These are phyloP conservation scores for Alopecurus myosuroides DNA, from an alignment of 176 grass and related monocot species.

Conservation along the genomic window DNA sequence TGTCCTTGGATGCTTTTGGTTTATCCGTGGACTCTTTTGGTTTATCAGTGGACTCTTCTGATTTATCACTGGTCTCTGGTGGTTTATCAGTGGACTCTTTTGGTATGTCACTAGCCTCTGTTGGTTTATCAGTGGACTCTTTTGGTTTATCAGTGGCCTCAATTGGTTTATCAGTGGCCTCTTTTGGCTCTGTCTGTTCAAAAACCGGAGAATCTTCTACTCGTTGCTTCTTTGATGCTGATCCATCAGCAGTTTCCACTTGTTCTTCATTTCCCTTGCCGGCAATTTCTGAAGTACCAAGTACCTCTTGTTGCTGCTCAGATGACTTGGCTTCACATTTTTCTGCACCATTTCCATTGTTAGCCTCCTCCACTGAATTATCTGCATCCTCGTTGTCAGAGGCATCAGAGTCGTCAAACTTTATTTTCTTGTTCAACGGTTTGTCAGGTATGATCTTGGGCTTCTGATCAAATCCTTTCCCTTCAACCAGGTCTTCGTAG, in stretches of 20 bases:
- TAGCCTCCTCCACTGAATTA: constrained; percentile 29
- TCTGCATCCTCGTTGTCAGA: constrained; percentile 56
- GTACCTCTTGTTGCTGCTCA: constrained; percentile 26
- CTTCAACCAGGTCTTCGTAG: constrained; percentile 67
- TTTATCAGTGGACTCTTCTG: constrained; percentile 6
- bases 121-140: constrained; percentile 4
- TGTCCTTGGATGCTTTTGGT: neutral
- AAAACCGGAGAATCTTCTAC: constrained; percentile 27
- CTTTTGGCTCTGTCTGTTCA: constrained; percentile 5
- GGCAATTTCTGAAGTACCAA: neutral
- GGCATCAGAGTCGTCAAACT: constrained; percentile 78
- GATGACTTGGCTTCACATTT: constrained; percentile 27
- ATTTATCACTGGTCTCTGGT: neutral
- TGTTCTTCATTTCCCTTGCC: constrained; percentile 28
- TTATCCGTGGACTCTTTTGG: neutral
- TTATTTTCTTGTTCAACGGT: constrained; percentile 84
- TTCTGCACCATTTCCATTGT: constrained; percentile 33
- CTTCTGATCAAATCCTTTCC: constrained; percentile 33
- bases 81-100: constrained; percentile 35
- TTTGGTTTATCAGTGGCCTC: neutral
- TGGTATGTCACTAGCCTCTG: neutral
- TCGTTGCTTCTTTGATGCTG: constrained; percentile 61
- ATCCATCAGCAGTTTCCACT: constrained; percentile 34
- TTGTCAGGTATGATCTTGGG: constrained; percentile 36
- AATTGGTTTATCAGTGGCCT: neutral